Percentiles rank a stretch among this genome's conserved stretches.
These are phyloP conservation scores for Cercospora nicotianae DNA, from an alignment of 2,329 filamentous ascomycete species.

Conservation along the genomic window DNA sequence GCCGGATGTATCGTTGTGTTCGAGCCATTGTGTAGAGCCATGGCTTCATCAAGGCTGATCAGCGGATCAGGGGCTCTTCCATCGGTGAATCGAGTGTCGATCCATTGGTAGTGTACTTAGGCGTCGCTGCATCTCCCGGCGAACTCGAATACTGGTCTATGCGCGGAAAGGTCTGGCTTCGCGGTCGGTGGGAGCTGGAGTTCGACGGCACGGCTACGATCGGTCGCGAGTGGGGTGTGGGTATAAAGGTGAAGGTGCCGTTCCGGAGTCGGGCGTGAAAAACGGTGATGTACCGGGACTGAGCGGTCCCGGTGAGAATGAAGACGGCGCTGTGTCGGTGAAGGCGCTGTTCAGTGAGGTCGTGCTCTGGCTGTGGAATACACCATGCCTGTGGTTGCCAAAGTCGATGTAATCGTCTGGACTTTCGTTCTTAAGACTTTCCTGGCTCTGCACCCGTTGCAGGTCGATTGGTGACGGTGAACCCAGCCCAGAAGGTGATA, in stretches of 20 bases:
- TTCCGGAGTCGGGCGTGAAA: constrained; percentile 73
- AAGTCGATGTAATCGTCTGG: constrained; percentile 62
- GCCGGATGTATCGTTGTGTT: constrained; percentile 37
- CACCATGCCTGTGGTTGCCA: constrained; percentile 56
- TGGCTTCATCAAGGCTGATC: constrained; percentile 44
- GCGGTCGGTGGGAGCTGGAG: constrained; percentile 68
- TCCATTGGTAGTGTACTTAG: constrained; percentile 51
- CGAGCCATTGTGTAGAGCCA: constrained; percentile 35
- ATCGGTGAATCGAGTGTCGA: constrained; percentile 42
- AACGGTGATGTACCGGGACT: constrained; percentile 73
- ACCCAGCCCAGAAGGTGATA: constrained; percentile 65
- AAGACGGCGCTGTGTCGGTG: constrained; percentile 64
- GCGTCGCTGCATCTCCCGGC: constrained; percentile 56
- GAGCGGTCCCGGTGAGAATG: constrained; percentile 68
- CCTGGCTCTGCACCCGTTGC: constrained; percentile 64
- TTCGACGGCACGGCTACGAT: constrained; percentile 48
- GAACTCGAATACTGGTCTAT: constrained; percentile 61
- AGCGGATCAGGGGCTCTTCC: constrained; percentile 39
- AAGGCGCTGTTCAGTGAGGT: constrained; percentile 68
- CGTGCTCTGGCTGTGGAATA: constrained; percentile 64
- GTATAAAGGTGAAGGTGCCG: constrained; percentile 60
- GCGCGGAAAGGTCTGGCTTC: constrained; percentile 83
- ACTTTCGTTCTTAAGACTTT: constrained; percentile 63
- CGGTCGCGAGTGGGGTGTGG: constrained; percentile 42
- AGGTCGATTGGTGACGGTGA: constrained; percentile 69